Evolutionary conservation across 2,329 filamentous ascomycete species (phyloP), one percentile per base, ranked within the genome.

Genomic region (Rachicladosporium sp.): DNA sequence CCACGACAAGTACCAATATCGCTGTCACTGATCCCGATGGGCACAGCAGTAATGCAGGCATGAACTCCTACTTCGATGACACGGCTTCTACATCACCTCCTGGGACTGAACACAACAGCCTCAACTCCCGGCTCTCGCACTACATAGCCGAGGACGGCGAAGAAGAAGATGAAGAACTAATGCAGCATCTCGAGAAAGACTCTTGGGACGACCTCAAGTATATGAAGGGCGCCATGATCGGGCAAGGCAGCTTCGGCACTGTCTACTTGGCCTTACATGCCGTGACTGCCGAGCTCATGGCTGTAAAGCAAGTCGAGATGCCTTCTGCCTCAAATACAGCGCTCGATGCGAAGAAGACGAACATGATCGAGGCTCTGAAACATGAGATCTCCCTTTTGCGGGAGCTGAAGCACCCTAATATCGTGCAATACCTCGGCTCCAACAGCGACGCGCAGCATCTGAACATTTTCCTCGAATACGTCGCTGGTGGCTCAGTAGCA

Each of bases 391-490:
- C 82, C 46, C 76, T 98, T 38, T 73, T 98, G 32, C 84, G 91
- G 47, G 91, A 95, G 50, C 77, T 98, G 36, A 87, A 93, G 55
- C 91, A 98, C 56, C 78, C 85, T 41, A 96, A 98, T 60, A 96
- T 98, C 57, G 91, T 98, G 60, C 91, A 95, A 60, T 98, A 98
- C 58, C 78, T 98, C 6, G 91, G 91, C 44, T 95, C 88, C 51
- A 89, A 88, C 55, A 89, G 86, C 6, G 91, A 93, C 46, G 78
- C 85, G 11, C 81, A 88, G 40, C 81, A 89, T 59, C 78, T 98
- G 54, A 98, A 98, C 67, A 98, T 98, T 82, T 98, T 98, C 78
- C 78, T 98, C 57, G 91, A 98, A 64, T 98, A 98, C 60, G 91
- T 98, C 27, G 85, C 91, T 10, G 91, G 91, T 63, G 91, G 91